Evolutionary conservation across 768 basidiomycete species (phyloP).

Genomic region (Russula lepida): DNA sequence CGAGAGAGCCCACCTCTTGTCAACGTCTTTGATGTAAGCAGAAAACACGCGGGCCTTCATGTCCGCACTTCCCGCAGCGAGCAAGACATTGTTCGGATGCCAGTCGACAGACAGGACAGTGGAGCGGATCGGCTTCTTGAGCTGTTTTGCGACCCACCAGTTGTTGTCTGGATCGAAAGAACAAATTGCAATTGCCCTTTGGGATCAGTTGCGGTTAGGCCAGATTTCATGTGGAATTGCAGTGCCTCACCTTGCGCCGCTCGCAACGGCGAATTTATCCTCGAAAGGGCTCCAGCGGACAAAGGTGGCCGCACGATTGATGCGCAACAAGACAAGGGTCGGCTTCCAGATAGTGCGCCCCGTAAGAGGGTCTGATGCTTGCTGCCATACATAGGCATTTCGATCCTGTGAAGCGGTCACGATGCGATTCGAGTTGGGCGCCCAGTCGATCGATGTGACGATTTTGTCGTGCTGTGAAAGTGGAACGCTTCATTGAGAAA

Average conservation of each 20-base stretch:
- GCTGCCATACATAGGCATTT: conserved; percentile 98
- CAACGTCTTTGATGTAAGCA: conserved; percentile 97
- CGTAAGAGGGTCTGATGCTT: conserved; percentile 61
- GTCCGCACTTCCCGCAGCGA: conserved; percentile 95
- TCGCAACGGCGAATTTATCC: conserved; percentile 98
- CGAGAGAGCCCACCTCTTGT: conserved; percentile 57
- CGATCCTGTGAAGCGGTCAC: conserved; percentile 99
- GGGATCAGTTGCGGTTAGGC: neutral
- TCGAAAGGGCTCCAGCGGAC: conserved; percentile 97
- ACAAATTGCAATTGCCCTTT: conserved; percentile 90
- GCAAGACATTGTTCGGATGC: conserved; percentile 98
- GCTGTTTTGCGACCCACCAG: conserved; percentile 96
- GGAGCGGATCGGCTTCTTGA: conserved; percentile 96
- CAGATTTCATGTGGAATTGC: neutral
- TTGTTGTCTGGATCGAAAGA: conserved; percentile 96
- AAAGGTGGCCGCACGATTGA: conserved; percentile 92
- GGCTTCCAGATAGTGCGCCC: conserved; percentile 84
- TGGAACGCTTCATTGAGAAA: neutral
- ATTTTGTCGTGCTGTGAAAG: conserved; percentile 82
- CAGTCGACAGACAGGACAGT: conserved; percentile 93
- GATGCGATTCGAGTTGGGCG: conserved; percentile 91
- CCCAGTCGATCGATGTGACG: conserved; percentile 99
- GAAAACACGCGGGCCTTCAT: conserved; percentile 98
- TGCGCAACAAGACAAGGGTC: conserved; percentile 86
- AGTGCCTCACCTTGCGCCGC: conserved; percentile 71